A percentile compares a stretch with the other conserved stretches of the same genome.
These are phyloP conservation scores for Aspergillus ruber DNA, from an alignment of 2,329 filamentous ascomycete species.

Conservation along the genomic window DNA sequence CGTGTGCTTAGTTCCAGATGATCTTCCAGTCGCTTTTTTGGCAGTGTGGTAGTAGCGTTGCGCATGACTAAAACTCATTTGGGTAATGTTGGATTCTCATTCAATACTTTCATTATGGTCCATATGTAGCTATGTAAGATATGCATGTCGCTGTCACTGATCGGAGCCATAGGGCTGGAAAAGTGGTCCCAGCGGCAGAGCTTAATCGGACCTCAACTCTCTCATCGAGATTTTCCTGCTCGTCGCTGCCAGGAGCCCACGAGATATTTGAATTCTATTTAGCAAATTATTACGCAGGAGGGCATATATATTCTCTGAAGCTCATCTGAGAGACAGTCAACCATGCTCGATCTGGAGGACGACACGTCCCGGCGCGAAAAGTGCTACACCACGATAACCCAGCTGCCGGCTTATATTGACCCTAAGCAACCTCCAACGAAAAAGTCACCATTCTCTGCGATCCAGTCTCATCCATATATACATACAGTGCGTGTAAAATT, in stretches of 20 bases:
- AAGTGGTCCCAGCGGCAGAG: conserved; percentile 3
- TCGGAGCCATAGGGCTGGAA: conserved; percentile 8
- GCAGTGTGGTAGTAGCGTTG: no score
- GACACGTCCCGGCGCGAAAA: conserved; percentile 44
- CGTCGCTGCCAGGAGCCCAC: not conserved
- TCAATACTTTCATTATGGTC: not conserved
- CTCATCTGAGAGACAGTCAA: not conserved
- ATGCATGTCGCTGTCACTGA: conserved; percentile 8
- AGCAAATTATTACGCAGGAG: no score
- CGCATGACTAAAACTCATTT: no score
- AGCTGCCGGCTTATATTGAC: conserved; percentile 62
- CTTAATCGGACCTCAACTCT: conserved; percentile 5
- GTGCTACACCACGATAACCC: conserved; percentile 67
- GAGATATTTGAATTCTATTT: no score
- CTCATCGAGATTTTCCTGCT: conserved; percentile 1
- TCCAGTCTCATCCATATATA: conserved; percentile 59
- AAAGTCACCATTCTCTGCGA: conserved; percentile 67
- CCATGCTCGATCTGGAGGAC: conserved; percentile 42
- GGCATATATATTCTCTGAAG: no score
- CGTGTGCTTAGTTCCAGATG: no score
- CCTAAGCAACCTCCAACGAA: conserved; percentile 63
- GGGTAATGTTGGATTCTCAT: not conserved
- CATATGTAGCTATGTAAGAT: conserved; percentile 1
- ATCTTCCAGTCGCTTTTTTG: no score
- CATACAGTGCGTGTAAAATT: conserved; percentile 51